These are phyloP conservation scores for Neurospora sp. DNA, from an alignment of 495 filamentous ascomycete genomes.

Conservation along the genomic window DNA sequence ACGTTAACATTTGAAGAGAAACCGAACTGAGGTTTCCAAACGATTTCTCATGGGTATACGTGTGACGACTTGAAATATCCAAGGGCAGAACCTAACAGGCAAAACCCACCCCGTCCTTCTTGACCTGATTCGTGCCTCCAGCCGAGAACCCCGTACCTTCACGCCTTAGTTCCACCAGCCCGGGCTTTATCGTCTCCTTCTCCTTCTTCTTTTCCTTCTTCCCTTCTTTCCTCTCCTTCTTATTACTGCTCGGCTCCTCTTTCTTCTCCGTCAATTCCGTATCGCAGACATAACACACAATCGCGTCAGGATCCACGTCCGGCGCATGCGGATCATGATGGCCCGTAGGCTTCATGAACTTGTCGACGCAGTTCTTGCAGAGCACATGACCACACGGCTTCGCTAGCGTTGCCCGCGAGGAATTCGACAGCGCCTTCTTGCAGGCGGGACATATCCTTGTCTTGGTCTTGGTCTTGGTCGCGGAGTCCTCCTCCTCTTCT, in stretches of 20 bases:
- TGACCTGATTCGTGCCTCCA: constrained; percentile 70
- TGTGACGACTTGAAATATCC: too few species aligned
- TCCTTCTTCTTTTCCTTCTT: constrained; percentile 40
- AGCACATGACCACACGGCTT: constrained; percentile 93
- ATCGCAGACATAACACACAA: constrained; percentile 85
- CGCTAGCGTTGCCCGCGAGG: constrained; percentile 73
- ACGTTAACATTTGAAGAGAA: not conserved
- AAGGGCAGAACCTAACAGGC: constrained; percentile 48
- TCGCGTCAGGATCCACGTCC: constrained; percentile 39
- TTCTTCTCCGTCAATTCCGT: constrained; percentile 53
- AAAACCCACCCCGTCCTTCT: constrained; percentile 72
- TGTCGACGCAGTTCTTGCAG: constrained; percentile 76
- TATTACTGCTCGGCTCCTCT: constrained; percentile 35
- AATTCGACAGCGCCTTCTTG: constrained; percentile 73
- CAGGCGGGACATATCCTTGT: constrained; percentile 77
- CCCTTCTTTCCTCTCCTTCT: constrained; percentile 30
- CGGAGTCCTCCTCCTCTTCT: constrained; percentile 53
- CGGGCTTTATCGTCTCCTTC: constrained; percentile 55
- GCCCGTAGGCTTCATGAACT: constrained; percentile 63
- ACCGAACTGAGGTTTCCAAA: not conserved
- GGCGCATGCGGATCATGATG: constrained; percentile 56
- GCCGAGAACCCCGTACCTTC: constrained; percentile 93
- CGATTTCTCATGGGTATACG: not conserved
- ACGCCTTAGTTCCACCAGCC: constrained; percentile 71
- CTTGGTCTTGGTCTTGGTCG: not conserved